phyloP scores from a whole-genome alignment of 352 stramenopile genomes.

The Blastocystis hominis region DNA sequence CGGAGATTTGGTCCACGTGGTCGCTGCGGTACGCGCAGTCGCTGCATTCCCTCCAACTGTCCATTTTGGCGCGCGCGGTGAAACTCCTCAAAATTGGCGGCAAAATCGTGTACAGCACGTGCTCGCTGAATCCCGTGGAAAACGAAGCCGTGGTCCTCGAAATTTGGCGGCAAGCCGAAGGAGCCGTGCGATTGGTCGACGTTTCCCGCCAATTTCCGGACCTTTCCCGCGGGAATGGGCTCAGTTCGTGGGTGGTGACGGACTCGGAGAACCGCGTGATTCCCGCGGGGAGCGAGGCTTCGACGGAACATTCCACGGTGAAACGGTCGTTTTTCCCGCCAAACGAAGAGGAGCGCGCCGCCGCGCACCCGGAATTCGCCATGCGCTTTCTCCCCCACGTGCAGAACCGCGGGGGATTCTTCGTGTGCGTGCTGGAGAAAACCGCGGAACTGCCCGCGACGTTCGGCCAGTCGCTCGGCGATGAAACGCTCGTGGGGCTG shows the following conservation, averaged over 20 bases:
- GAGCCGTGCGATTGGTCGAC: slow-evolving; percentile 80
- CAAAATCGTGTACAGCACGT: slow-evolving; percentile 89
- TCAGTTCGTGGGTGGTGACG: slow-evolving; percentile 82
- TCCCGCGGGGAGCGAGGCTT: background rate
- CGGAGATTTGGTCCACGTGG: slow-evolving; percentile 85
- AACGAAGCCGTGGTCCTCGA: slow-evolving; percentile 94
- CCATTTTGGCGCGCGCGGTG: slow-evolving; percentile 77
- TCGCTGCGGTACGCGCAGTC: slow-evolving; percentile 74
- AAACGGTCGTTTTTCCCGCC: background rate
- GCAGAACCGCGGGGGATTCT: slow-evolving; percentile 95
- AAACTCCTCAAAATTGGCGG: slow-evolving; percentile 68
- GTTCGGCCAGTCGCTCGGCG: background rate
- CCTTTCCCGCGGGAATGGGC: slow-evolving; percentile 74
- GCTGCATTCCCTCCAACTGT: slow-evolving; percentile 84
- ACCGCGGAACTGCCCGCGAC: slow-evolving; percentile 57
- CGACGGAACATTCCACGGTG: background rate
- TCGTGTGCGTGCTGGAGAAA: slow-evolving; percentile 90
- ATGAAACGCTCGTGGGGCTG: background rate
- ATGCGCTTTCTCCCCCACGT: slow-evolving; percentile 92
- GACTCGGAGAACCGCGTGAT: slow-evolving; percentile 60
- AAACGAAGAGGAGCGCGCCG: background rate
- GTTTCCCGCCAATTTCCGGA: slow-evolving; percentile 65
- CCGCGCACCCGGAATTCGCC: slow-evolving; percentile 80
- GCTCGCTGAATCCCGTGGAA: slow-evolving; percentile 95
- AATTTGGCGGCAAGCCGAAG: slow-evolving; percentile 79